Base-by-base conservation (phyloP, 176 grass and related monocot species). In the Juncus inflexus region DNA sequence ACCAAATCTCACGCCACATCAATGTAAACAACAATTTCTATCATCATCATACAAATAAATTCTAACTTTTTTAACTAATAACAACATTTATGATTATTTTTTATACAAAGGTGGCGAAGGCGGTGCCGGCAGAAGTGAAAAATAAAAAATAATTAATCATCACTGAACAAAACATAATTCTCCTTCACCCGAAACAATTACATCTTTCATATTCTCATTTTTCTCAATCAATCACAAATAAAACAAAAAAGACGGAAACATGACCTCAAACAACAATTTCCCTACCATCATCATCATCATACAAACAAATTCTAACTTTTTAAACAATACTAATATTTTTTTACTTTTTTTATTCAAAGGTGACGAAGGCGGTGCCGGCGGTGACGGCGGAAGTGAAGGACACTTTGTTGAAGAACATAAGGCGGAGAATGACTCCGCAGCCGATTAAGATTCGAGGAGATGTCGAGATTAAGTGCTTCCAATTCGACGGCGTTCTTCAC, bases 371-470 rank as follows among this genome's bases (percentile, higher is more conserved):
- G 28, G 80, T 86, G 58, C 83, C 90, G 47, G 83, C 86, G 69
- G 81, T 90, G 39, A 86, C 80, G 0, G 70, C 77, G 9, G 90
- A 95, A 62, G 80, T 90, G 42, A 95, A 95, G 80, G 90, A 95
- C 73, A 59, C 90, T 3, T 52, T 95, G 40, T 82, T 95, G 12
- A 86, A 90, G 66, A 95, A 95, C 55, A 95, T 95, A 39, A 81
- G 86, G 70, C 76, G 90, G 57, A 90, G 90, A 58, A 95, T 95
- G 90, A 95, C 90, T 37, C 90, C 90, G 0, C 90, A 95, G 36
- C 90, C 90, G 37, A 77, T 95, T 6, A 95, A 95, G 80, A 95
- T 95, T 35, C 90, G 90, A 67, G 86, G 86, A 57, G 90, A 95
- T 43, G 67, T 95, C 0, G 86, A 95, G 75, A 95, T 95, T 79